A percentile compares a stretch with the other conserved stretches of the same genome.
These are phyloP conservation scores for Aphanomyces euteiches DNA, from an alignment of 352 stramenopile species.

Conservation along the genomic window DNA sequence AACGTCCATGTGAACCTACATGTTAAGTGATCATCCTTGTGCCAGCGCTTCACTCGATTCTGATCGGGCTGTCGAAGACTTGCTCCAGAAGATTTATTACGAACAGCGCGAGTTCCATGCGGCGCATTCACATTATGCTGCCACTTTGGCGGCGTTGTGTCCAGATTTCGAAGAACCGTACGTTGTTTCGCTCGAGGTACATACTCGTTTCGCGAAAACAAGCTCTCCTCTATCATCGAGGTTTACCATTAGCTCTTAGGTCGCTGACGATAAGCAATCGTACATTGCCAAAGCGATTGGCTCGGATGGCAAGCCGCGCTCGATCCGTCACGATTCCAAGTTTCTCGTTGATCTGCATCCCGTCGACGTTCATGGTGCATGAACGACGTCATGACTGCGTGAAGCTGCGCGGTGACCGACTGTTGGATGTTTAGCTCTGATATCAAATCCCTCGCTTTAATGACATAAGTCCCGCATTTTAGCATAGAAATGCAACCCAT, in stretches of 20 bases:
- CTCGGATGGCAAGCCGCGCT: neutral
- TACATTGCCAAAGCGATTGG: neutral
- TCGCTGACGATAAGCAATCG: conserved; percentile 4
- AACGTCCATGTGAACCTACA: neutral
- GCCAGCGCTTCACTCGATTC: conserved; percentile 34
- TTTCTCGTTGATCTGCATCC: neutral
- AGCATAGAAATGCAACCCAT: too few species aligned
- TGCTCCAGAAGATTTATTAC: conserved; percentile 69
- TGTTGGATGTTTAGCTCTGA: too few species aligned
- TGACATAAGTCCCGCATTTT: too few species aligned
- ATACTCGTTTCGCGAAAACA: neutral
- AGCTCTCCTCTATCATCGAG: neutral
- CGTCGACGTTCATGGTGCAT: too few species aligned
- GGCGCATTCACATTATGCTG: conserved; percentile 43
- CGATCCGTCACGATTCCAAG: neutral
- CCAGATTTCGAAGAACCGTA: neutral
- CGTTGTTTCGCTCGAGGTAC: neutral
- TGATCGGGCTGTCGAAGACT: conserved; percentile 51
- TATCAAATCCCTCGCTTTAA: too few species aligned
- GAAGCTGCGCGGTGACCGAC: too few species aligned
- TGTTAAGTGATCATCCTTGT: neutral
- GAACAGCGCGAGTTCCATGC: conserved; percentile 50
- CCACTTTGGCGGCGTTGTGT: conserved; percentile 42
- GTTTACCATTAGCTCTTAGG: neutral
- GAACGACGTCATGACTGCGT: too few species aligned